Percentiles rank a stretch among this genome's conserved stretches.
Conservation (phyloP, 1,139 yeast genomes). For the Blastobotrys petasosporus region DNA sequence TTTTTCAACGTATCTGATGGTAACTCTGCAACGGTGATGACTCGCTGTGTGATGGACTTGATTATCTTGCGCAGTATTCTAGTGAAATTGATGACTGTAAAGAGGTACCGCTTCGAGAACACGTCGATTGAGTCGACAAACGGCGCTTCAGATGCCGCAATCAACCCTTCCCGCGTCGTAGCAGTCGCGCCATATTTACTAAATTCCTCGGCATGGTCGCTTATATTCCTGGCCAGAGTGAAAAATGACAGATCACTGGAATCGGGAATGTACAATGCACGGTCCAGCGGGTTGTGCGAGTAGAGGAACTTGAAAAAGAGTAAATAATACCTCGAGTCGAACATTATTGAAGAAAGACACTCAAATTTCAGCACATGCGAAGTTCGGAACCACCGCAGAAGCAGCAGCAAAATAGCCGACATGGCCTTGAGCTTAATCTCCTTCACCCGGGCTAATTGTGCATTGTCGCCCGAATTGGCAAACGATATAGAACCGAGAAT, state of each 20-base stretch:
- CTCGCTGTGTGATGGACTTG: conserved; percentile 38
- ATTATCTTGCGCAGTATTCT: conserved; percentile 33
- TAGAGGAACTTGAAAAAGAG: conserved; percentile 37
- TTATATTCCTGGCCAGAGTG: conserved; percentile 36
- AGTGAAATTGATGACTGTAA: conserved; percentile 32
- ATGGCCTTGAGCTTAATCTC: conserved; percentile 63
- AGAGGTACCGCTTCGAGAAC: conserved; percentile 31
- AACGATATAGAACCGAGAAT: conserved; percentile 42
- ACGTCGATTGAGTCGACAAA: conserved; percentile 17
- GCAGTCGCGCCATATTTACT: conserved; percentile 10
- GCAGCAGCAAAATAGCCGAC: conserved; percentile 45
- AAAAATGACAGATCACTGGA: conserved; percentile 43
- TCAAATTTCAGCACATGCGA: conserved; percentile 77
- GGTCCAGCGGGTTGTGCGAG: conserved; percentile 34
- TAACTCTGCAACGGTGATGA: conserved; percentile 37
- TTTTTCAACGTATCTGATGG: conserved; percentile 39
- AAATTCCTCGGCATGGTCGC: conserved; percentile 15
- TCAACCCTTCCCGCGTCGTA: neutral
- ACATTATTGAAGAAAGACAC: conserved; percentile 61
- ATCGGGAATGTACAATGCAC: conserved; percentile 29
- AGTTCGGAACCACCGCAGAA: conserved; percentile 72
- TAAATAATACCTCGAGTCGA: conserved; percentile 64
- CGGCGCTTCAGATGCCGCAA: conserved; percentile 2
- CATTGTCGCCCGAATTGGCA: conserved; percentile 22
- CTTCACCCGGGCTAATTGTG: conserved; percentile 44